Base-by-base conservation (phyloP, 768 basidiomycete genomes). In the Suillus variegatus region DNA sequence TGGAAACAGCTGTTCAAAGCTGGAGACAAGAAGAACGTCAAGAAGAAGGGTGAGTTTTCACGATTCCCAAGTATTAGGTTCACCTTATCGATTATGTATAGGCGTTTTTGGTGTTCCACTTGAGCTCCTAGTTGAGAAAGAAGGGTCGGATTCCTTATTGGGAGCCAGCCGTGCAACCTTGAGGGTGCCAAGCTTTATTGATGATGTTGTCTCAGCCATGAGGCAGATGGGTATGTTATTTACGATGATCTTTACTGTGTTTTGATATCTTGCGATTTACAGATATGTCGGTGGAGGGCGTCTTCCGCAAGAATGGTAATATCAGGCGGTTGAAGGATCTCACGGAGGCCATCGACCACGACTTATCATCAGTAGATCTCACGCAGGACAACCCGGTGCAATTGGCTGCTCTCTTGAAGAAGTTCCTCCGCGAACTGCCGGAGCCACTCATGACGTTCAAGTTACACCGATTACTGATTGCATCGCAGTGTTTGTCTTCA, bases 261-360 rank as follows among this genome's bases (percentile, higher is more conserved):
- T 20, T 46, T 63, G 32, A 62, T 52, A 51, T 49, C 74, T 38
- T 32, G 14, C 63, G 40, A 40, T 55, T 43, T 61, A 41, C 69
- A 99, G 97, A 99, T 80, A 95, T 99, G 94, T 99, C 97, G 10
- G 85, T 99, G 47, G 97, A 99, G 79, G 97, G 97, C 65, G 97
- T 99, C 69, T 99, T 99, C 85, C 87, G 97, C 63, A 95, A 96
- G 81, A 97, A 96, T 72, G 97, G 97, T 62, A 99, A 99, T 75
- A 99, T 99, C 73, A 86, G 95, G 62, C 88, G 95, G 65, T 82
- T 98, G 67, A 94, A 93, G 74, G 93, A 96, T 71, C 83, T 97
- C 43, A 90, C 91, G 14, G 97, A 98, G 65, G 87, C 92, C 6
- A 92, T 99, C 64, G 97, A 99, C 73, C 90, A 93, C n/a, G 97